Evolutionary conservation across 177 flowering plant species (phyloP), one percentile per base, ranked within the genome.

Genomic region (Tripterygium wilfordii): DNA sequence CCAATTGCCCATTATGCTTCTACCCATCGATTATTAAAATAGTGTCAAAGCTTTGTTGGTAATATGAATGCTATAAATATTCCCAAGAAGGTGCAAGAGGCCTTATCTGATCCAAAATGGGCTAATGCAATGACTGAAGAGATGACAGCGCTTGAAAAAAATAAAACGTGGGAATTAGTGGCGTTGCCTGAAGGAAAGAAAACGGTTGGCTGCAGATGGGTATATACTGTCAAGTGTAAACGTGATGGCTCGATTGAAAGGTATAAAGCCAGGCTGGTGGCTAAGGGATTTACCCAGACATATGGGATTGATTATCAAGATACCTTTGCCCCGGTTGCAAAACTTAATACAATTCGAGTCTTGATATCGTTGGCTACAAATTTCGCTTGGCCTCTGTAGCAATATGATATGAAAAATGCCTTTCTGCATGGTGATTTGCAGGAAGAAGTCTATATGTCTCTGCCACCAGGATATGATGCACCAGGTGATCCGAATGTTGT

Each of bases 111-210:
- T n/a, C n/a, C n/a, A n/a, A n/a, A n/a, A n/a, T n/a, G n/a, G n/a
- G n/a, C n/a, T n/a, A n/a, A n/a, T n/a, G n/a, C n/a, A n/a, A n/a
- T 49, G n/a, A 23, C 21, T 12, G 42, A 49, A 25, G 42, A 49
- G 21, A 36, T 47, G 51, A n/a, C 5, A 13, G 51, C 38, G 2
- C 21, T 30, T 10, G 7, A 27, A 31, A 32, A 20, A 17, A 33
- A 22, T 35, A 16, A 49, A 3, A 49, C 53, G 5, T 49, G 42
- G 53, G 15, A 14, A 12, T 10, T 49, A 2, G 29, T 22, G 18
- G 8, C 5, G 8, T n/a, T 49, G 16, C 31, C 32, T 3, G 2
- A 35, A 7, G 37, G 31, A 15, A 49, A 49, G 42, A 35, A 25
- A 29, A 31, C 19, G n/a, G n/a, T n/a, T n/a, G n/a, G n/a, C n/a